These are phyloP conservation scores for Fusarium udum DNA, from an alignment of 2,329 filamentous ascomycete species.

Conservation along the genomic window DNA sequence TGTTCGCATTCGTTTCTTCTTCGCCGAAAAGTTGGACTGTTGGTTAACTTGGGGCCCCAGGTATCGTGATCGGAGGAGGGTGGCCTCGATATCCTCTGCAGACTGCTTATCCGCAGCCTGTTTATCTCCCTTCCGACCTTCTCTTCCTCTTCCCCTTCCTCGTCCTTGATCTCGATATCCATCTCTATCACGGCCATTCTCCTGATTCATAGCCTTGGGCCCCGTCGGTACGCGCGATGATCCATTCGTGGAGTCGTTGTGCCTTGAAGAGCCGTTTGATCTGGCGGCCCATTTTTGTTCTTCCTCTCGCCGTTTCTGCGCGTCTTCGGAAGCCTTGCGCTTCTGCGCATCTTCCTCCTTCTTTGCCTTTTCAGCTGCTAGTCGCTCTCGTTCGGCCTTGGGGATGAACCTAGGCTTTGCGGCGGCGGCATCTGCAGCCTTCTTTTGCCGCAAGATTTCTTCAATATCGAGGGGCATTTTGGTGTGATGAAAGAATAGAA, in stretches of 20 bases:
- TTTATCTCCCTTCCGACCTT: conserved; percentile 50
- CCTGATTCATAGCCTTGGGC: conserved; percentile 70
- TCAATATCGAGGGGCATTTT: conserved; percentile 76
- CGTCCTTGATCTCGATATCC: conserved; percentile 16
- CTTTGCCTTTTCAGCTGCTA: conserved; percentile 80
- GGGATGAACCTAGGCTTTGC: conserved; percentile 90
- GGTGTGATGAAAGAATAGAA: background rate
- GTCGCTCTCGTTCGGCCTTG: conserved; percentile 81
- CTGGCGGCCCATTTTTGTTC: conserved; percentile 50
- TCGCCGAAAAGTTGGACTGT: conserved; percentile 85
- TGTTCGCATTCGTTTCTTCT: conserved; percentile 93
- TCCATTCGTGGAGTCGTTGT: conserved; percentile 40
- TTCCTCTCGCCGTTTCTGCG: conserved; percentile 78
- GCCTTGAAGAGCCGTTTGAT: conserved; percentile 41
- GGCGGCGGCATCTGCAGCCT: conserved; percentile 83
- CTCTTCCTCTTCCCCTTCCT: conserved; percentile 49
- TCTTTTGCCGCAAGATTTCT: conserved; percentile 85
- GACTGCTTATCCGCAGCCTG: conserved; percentile 51
- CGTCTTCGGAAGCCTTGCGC: conserved; percentile 62
- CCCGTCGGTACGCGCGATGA: conserved; percentile 69
- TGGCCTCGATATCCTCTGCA: conserved; percentile 74
- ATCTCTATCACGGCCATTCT: conserved; percentile 48
- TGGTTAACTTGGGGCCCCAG: conserved; percentile 90
- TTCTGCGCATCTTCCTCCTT: conserved; percentile 72
- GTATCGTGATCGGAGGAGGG: conserved; percentile 81